phyloP scores from a whole-genome alignment of 2,329 filamentous ascomycete genomes.

The Cadophora sp. region DNA sequence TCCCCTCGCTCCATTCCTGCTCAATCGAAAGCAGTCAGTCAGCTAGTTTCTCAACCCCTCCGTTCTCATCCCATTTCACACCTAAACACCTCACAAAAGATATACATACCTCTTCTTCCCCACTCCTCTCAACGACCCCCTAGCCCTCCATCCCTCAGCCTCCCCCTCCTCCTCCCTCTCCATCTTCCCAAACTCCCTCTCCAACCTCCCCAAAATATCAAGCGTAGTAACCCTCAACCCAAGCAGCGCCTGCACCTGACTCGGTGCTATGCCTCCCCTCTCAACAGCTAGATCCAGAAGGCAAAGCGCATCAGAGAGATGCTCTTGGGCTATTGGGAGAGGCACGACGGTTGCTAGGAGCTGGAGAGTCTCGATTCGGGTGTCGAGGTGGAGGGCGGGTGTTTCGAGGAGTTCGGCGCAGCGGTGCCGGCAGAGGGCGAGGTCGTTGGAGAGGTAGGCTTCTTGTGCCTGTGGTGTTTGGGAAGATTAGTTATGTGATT shows the following conservation, averaged over 20 bases:
- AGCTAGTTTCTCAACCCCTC: background rate
- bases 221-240: constrained; percentile 16
- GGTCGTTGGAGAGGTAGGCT: constrained; percentile 15
- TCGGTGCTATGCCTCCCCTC: background rate
- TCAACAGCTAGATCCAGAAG: constrained; percentile 8
- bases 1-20: background rate
- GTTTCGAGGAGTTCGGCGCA: constrained; percentile 12
- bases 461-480: constrained; percentile 13
- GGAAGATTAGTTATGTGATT: too few relatives aligned
- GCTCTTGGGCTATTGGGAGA: background rate
- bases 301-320: constrained; percentile 1
- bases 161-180: constrained; percentile 1
- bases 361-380: constrained; percentile 15
- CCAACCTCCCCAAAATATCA: constrained; percentile 11
- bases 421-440: constrained; percentile 12
- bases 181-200: background rate
- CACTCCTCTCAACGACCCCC: background rate
- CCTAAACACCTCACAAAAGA: background rate
- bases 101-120: background rate
- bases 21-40: background rate
- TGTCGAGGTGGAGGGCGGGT: constrained; percentile 16
- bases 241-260: background rate
- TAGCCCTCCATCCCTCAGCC: background rate
- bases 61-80: background rate
- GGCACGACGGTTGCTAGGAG: constrained; percentile 10